Conservation (phyloP, 73 alveolate species). For the Tetrahymena malaccensis region DNA sequence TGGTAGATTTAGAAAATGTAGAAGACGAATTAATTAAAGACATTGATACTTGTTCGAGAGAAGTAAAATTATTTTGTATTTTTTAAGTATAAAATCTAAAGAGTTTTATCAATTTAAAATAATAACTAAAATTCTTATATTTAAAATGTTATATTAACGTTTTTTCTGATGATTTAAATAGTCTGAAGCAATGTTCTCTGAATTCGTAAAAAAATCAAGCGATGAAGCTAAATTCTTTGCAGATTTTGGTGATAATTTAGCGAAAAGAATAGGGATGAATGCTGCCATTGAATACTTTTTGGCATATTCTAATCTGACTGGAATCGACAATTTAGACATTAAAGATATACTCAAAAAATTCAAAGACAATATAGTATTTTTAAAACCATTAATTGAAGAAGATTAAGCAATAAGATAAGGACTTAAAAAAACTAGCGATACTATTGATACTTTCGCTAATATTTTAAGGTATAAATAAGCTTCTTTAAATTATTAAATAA, state of each 20-base stretch:
- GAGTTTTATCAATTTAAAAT: not conserved
- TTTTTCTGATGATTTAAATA: not conserved
- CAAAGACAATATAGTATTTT: conserved; percentile 22
- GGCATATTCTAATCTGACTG: conserved; percentile 7
- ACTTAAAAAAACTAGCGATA: conserved; percentile 16
- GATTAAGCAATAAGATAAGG: conserved; percentile 35
- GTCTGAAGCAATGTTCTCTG: conserved; percentile 20
- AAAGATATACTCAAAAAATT: conserved; percentile 17
- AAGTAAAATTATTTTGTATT: not conserved
- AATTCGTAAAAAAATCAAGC: conserved; percentile 4
- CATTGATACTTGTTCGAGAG: conserved; percentile 12
- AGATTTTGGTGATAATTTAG: conserved; percentile 32
- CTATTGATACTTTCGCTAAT: conserved; percentile 15
- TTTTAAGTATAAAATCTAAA: too few relatives aligned
- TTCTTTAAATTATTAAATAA: not conserved
- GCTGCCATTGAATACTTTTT: conserved; percentile 36
- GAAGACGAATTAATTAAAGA: conserved; percentile 14
- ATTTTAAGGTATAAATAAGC: conserved; percentile 3
- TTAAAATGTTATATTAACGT: not conserved
- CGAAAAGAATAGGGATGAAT: conserved; percentile 9
- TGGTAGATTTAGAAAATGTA: not conserved
- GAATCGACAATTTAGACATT: conserved; percentile 5
- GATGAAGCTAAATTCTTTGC: conserved; percentile 34
- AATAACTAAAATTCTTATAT: not conserved
- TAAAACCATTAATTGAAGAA: conserved; percentile 39